A percentile compares a stretch with the other conserved stretches of the same genome.
Evolutionary conservation across 192 early-diverging fungal species (phyloP).

Genomic region (Podila minutissima): DNA sequence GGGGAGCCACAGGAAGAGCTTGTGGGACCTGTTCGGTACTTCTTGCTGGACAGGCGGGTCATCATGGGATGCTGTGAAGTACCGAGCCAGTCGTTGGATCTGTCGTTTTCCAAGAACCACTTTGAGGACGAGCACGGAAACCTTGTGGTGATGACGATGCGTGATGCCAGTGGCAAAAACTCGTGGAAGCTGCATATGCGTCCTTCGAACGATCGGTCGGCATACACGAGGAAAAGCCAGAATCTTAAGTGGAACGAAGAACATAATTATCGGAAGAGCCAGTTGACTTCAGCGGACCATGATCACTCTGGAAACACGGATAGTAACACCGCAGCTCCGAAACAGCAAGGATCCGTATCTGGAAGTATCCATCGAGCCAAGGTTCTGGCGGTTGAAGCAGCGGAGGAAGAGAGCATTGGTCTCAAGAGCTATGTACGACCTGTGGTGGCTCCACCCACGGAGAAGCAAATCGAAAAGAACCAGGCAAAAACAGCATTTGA

Average conservation of each 20-base stretch:
- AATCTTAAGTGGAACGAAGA: constrained; percentile 1
- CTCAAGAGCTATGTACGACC: constrained; percentile 27
- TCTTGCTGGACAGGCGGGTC: constrained; percentile 71
- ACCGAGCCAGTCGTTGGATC: constrained; percentile 10
- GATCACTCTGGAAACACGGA: not conserved
- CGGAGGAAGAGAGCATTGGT: constrained; percentile 33
- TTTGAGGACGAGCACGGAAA: constrained; percentile 45
- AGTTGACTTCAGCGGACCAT: not conserved
- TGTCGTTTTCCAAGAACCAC: not conserved
- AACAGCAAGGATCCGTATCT: not conserved
- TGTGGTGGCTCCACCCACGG: not conserved
- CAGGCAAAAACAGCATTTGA: constrained; percentile 11
- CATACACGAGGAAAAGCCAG: not conserved
- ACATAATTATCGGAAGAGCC: not conserved
- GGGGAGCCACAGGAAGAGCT: constrained; percentile 7
- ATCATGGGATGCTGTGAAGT: constrained; percentile 76
- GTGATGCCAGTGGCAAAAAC: constrained; percentile 78
- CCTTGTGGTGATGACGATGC: constrained; percentile 64
- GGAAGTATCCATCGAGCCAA: not conserved
- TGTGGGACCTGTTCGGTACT: constrained; percentile 68
- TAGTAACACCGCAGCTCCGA: not conserved
- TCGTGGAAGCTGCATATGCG: constrained; percentile 68
- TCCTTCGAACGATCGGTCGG: not conserved
- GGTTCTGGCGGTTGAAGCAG: constrained; percentile 28
- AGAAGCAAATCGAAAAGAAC: not conserved